Conservation (phyloP, 257 asterid genomes). For the Scutellaria minor region DNA sequence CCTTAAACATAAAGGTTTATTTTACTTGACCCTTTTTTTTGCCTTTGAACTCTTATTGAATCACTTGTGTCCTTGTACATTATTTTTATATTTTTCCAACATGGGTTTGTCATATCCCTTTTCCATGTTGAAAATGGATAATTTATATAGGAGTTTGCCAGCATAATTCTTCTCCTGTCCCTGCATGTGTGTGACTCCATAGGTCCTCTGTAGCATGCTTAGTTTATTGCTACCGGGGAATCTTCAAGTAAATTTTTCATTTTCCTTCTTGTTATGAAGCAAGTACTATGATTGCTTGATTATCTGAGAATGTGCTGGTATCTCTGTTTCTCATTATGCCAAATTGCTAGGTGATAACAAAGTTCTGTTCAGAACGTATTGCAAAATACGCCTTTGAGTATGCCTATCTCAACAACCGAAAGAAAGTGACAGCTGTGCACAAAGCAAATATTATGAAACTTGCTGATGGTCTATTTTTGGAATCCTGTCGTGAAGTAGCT, state of each 20-base stretch:
- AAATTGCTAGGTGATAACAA: constrained; percentile 82
- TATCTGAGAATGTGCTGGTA: constrained; percentile 46
- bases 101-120: no score
- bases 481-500: constrained; percentile 96
- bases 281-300: constrained; percentile 49
- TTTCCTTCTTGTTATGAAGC: constrained; percentile 36
- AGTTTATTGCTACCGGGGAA: neutral
- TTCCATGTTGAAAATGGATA: neutral
- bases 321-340: constrained; percentile 43
- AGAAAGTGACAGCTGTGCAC: constrained; percentile 96
- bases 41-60: neutral
- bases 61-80: neutral
- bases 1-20: neutral
- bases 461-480: constrained; percentile 95
- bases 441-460: constrained; percentile 99
- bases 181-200: neutral
- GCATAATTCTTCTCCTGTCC: neutral
- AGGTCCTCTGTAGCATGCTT: constrained; percentile 3
- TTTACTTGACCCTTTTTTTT: neutral
- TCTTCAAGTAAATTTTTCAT: neutral
- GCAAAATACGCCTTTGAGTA: constrained; percentile 98
- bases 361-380: constrained; percentile 95
- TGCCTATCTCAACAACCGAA: constrained; percentile 95
- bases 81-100: neutral
- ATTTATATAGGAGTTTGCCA: neutral